These are phyloP conservation scores for Hypocreales sp. DNA, from an alignment of 2,329 filamentous ascomycete genomes.

Conservation along the genomic window DNA sequence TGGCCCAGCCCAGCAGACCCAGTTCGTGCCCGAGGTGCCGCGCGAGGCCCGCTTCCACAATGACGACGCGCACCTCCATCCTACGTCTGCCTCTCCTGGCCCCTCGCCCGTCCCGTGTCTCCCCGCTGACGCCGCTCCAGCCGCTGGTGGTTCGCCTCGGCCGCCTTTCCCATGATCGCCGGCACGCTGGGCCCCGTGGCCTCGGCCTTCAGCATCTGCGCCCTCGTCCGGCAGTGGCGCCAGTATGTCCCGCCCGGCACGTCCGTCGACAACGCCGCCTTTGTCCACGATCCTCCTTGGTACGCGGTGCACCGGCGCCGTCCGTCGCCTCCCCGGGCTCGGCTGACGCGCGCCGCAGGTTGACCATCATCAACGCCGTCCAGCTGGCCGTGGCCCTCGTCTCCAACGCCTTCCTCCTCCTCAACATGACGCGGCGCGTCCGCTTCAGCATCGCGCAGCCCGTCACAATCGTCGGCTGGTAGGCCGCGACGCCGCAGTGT, in stretches of 20 bases:
- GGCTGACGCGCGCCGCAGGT: conserved; percentile 26
- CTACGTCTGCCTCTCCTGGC: conserved; percentile 24
- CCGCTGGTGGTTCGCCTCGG: conserved; percentile 49
- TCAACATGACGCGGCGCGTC: conserved; percentile 73
- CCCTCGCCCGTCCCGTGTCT: no score
- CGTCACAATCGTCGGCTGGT: conserved; percentile 71
- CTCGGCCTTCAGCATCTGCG: conserved; percentile 75
- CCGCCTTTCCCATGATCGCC: conserved; percentile 61
- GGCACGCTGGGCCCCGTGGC: conserved; percentile 76
- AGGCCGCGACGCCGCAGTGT: no score
- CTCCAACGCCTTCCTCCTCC: conserved; percentile 67
- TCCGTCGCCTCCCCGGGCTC: no score
- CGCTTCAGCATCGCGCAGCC: conserved; percentile 73
- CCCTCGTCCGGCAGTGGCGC: conserved; percentile 69
- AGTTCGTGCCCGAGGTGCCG: conserved; percentile 5
- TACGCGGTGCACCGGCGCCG: no score
- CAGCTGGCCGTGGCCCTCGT: conserved; percentile 62
- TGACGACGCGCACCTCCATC: conserved; percentile 26
- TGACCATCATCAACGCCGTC: conserved; percentile 58
- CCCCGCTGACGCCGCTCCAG: conserved; percentile 16
- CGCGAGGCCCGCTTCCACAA: conserved; percentile 15
- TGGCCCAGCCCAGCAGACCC: no score
- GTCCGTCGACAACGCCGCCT: conserved; percentile 30
- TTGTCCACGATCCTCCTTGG: conserved; percentile 56
- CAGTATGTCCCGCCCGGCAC: conserved; percentile 34